phyloP scores from a whole-genome alignment of 129 eudicot genomes.

The Apium graveolens region DNA sequence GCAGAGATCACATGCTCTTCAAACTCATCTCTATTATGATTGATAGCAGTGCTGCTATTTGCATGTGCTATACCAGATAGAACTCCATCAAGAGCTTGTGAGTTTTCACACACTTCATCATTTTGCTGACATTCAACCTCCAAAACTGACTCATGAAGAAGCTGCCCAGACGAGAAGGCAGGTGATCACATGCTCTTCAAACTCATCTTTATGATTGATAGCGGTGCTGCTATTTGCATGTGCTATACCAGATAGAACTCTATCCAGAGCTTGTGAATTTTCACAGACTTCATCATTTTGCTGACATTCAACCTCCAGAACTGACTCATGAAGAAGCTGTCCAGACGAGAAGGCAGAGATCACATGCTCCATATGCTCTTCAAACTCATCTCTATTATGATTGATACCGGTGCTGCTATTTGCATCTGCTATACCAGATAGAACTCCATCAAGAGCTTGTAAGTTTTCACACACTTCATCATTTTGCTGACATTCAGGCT shows the following conservation, averaged over 20 bases:
- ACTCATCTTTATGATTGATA: not conserved
- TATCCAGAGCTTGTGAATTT: not conserved
- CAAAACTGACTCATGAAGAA: not conserved
- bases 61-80: not conserved
- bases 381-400: conserved; percentile 2
- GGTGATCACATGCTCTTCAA: conserved; percentile 15
- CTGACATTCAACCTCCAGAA: not conserved
- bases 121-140: conserved; percentile 1
- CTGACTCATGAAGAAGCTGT: not conserved
- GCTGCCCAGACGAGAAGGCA: conserved; percentile 1
- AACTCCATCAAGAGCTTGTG: not conserved
- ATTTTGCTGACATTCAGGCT: not conserved
- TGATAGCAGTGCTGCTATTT: not conserved
- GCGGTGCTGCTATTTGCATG: not conserved
- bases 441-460: not conserved
- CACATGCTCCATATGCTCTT: not conserved
- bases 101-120: not conserved
- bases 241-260: not conserved
- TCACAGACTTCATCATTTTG: not conserved
- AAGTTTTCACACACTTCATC: not conserved
- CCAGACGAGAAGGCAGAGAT: not conserved
- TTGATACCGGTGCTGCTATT: not conserved
- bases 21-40: conserved; percentile 1
- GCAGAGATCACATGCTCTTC: not conserved
- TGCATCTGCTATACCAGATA: not conserved